These are phyloP conservation scores for Nitzschia putrida DNA, from an alignment of 108 stramenopile species.

Conservation along the genomic window DNA sequence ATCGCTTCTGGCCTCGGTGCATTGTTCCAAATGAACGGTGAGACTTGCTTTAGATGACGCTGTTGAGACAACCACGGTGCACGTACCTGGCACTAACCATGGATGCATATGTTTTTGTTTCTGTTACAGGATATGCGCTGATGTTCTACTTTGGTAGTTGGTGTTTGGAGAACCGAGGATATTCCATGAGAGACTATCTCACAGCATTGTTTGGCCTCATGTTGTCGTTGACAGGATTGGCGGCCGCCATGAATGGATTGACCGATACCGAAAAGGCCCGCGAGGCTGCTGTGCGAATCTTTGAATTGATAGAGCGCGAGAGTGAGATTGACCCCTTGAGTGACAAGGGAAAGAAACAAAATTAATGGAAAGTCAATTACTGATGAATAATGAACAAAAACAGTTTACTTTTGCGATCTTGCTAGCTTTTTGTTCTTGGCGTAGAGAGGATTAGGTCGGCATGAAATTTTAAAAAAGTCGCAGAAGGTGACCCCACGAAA, in stretches of 20 bases:
- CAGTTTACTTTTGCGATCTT: too few relatives aligned
- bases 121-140: constrained; percentile 23
- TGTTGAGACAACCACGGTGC: too few relatives aligned
- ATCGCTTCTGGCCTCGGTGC: constrained; percentile 10
- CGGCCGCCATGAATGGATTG: constrained; percentile 42
- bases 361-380: constrained; percentile 5
- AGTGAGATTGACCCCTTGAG: constrained; percentile 56
- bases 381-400: too few relatives aligned
- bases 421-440: too few relatives aligned
- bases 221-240: constrained; percentile 60
- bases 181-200: constrained; percentile 47
- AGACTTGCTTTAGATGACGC: neutral
- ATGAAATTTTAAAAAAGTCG: too few relatives aligned
- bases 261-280: constrained; percentile 56
- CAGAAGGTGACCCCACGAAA: too few relatives aligned
- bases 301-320: constrained; percentile 47
- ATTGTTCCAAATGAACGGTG: constrained; percentile 9
- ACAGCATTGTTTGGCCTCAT: constrained; percentile 61
- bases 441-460: too few relatives aligned
- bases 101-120: too few relatives aligned
- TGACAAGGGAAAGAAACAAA: constrained; percentile 44
- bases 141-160: constrained; percentile 65
- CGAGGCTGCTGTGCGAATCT: constrained; percentile 48
- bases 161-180: constrained; percentile 40
- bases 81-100: too few relatives aligned